phyloP scores from a whole-genome alignment of 176 grass and related monocot species.

The Oropetium thomaeum region DNA sequence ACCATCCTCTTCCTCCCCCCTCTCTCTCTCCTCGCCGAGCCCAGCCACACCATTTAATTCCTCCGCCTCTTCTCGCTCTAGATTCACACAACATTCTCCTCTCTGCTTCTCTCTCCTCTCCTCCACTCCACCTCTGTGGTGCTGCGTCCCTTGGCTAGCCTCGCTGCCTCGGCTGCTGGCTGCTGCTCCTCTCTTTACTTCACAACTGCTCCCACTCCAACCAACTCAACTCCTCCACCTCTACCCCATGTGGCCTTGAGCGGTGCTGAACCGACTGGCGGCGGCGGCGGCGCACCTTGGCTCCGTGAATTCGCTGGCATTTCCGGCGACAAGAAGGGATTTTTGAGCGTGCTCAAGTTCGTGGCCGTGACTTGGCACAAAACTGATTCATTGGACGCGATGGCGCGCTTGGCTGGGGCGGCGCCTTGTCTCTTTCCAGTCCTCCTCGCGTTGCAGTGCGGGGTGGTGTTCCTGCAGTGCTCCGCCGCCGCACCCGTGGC shows the following conservation, averaged over 20 bases:
- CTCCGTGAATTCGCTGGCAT: conserved; percentile 19
- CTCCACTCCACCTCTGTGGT: not conserved
- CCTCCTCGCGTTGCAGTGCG: conserved; percentile 52
- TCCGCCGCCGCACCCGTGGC: conserved; percentile 5
- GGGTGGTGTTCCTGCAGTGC: conserved; percentile 30
- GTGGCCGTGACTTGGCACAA: not conserved
- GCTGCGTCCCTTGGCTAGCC: not conserved
- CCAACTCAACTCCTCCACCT: conserved; percentile 19
- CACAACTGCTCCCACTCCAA: conserved; percentile 40
- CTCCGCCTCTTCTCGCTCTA: conserved; percentile 4
- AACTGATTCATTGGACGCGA: conserved; percentile 22
- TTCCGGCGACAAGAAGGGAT: not conserved
- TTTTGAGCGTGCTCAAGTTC: not conserved
- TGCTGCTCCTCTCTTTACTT: conserved; percentile 34
- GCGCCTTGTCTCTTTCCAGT: not conserved
- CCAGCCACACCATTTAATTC: conserved; percentile 35
- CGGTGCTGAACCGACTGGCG: not conserved
- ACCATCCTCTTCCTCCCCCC: not conserved
- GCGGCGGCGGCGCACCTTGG: conserved; percentile 7
- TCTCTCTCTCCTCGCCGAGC: not conserved
- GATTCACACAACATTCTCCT: conserved; percentile 36
- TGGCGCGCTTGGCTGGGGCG: conserved; percentile 12
- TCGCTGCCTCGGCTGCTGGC: not conserved
- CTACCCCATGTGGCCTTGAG: conserved; percentile 13
- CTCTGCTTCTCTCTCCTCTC: not conserved